Base-by-base conservation (phyloP, 768 basidiomycete genomes). In the Coprinopsis marcescibilis region DNA sequence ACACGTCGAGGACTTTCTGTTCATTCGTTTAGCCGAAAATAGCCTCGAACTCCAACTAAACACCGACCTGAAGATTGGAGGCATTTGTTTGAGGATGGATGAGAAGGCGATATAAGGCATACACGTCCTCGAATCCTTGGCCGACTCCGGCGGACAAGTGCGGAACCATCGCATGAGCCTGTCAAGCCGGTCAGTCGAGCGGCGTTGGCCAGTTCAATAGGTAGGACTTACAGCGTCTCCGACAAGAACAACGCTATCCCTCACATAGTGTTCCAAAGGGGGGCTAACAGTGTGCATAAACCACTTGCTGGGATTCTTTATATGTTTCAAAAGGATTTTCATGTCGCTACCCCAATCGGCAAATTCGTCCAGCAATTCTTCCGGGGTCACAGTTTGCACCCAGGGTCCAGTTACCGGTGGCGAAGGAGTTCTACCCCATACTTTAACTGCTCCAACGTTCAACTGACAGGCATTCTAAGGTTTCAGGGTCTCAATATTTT, bases 101-200 rank as follows among this genome's bases (percentile, higher is more conserved):
- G 13, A 81, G 69, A 12, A 81, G 60, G 10, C 66, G 62, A 30
- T 67, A 69, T 3, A 82, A 59, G 3, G 74, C 56, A 36, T 70
- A 69, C 0, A 70, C 72, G 49, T 81, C 80, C 53, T 81, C 80
- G 23, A 81, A 67, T 1, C 76, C 80, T 60, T 81, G 80, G 6
- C 79, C 75, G 6, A 75, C 76, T 1, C 80, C 80, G 0, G 77
- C 70, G 2, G 78, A 78, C 8, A 81, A 61, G 57, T 81, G 78
- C 0, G 81, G 78, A 26, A 71, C 53, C 79, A 80, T 80, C 0
- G 64, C 77, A 53, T 81, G 80, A 7, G 79, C 79, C 73, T 73
- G n/a, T 46, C 53, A n/a, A 33, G 17, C 27, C 13, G 13, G 35
- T 32, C 35, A 45, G 39, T 26, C n/a, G 39, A 23, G 43, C 13